phyloP scores from a whole-genome alignment of 345 rosid species.

The Hibiscus syriacus region DNA sequence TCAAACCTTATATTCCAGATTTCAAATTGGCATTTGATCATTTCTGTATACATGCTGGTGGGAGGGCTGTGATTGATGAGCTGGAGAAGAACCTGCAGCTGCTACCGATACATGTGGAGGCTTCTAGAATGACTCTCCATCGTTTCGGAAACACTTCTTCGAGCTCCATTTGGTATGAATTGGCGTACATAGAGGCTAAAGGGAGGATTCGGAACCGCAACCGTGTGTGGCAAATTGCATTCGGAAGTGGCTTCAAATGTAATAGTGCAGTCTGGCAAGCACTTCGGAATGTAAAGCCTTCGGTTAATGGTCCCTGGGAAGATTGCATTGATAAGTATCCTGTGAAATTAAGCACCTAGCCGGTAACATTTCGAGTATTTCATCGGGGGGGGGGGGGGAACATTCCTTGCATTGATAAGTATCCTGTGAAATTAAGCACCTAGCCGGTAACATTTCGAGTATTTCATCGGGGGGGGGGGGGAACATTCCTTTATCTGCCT shows the following conservation, averaged over 20 bases:
- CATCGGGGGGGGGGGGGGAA: too few relatives aligned
- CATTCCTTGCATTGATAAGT: conserved; percentile 28
- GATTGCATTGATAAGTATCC: conserved; percentile 38
- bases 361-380: conserved; percentile 1
- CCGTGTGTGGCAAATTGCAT: conserved; percentile 38
- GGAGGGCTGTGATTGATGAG: conserved; percentile 55
- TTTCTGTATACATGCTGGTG: conserved; percentile 52
- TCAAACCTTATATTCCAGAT: conserved; percentile 55
- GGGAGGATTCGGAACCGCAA: conserved; percentile 37
- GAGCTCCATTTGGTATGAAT: conserved; percentile 52
- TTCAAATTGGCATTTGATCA: conserved; percentile 52
- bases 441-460: conserved; percentile 11
- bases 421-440: conserved; percentile 32
- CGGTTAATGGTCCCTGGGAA: conserved; percentile 26
- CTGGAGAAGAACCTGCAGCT: conserved; percentile 54
- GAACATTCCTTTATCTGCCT: too few relatives aligned
- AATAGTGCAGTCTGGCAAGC: conserved; percentile 47
- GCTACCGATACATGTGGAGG: conserved; percentile 41
- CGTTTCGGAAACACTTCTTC: conserved; percentile 56
- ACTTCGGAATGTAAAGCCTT: conserved; percentile 27
- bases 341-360: conserved; percentile 24
- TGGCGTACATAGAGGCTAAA: conserved; percentile 44
- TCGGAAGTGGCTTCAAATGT: conserved; percentile 49
- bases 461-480: too few relatives aligned
- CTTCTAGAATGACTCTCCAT: conserved; percentile 54